Evolutionary conservation across 2,329 filamentous ascomycete species (phyloP).

Genomic region (Arthrobotrys musiformis): DNA sequence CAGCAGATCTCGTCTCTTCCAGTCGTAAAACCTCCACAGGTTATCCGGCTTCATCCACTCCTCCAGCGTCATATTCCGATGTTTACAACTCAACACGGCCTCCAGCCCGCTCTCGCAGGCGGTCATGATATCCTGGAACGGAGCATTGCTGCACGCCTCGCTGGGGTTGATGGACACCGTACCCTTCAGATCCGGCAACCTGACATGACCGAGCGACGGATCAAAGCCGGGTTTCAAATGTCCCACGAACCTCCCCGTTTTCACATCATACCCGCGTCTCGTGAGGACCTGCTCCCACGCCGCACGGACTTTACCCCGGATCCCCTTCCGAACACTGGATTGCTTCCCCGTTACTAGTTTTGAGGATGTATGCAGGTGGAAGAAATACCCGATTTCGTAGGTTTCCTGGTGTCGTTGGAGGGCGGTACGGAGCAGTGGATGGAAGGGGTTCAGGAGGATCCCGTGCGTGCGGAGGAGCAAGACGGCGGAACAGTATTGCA

Average conservation of each 20-base stretch:
- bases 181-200: slow-evolving; percentile 32
- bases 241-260: slow-evolving; percentile 28
- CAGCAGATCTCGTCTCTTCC: slow-evolving; percentile 29
- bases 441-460: slow-evolving; percentile 50
- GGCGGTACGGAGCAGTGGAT: slow-evolving; percentile 42
- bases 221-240: slow-evolving; percentile 30
- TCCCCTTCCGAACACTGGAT: slow-evolving; percentile 29
- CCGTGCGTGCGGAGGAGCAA: slow-evolving; percentile 37
- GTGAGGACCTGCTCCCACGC: slow-evolving; percentile 42
- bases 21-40: slow-evolving; percentile 44
- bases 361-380: slow-evolving; percentile 52
- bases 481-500: slow-evolving; percentile 47
- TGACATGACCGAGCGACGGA: slow-evolving; percentile 11
- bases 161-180: slow-evolving; percentile 45
- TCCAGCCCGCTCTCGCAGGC: slow-evolving; percentile 31
- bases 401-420: slow-evolving; percentile 40
- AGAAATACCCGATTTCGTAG: slow-evolving; percentile 44
- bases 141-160: slow-evolving; percentile 23
- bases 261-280: slow-evolving; percentile 31
- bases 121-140: slow-evolving; percentile 16
- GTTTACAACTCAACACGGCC: slow-evolving; percentile 25
- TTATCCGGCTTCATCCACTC: slow-evolving; percentile 42
- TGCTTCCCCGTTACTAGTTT: slow-evolving; percentile 37
- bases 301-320: slow-evolving; percentile 41
- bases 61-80: slow-evolving; percentile 24